Conservation (phyloP, 176 grass and related monocot genomes). For the Carex pumila region DNA sequence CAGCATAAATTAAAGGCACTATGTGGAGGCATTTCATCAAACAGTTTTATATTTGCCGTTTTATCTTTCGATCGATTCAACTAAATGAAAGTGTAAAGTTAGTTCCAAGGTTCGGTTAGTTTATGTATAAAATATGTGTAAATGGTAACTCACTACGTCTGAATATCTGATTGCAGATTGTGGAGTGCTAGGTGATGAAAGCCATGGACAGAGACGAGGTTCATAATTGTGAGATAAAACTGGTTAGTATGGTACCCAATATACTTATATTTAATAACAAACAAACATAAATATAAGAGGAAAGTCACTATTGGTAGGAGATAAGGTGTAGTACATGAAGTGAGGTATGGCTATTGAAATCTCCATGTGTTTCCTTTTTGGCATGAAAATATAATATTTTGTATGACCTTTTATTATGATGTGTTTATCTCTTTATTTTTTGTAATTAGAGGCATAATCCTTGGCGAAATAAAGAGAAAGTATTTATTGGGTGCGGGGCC, state of each 20-base stretch:
- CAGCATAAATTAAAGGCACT: not conserved
- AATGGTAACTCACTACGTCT: not conserved
- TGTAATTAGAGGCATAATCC: constrained; percentile 52
- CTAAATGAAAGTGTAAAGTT: not conserved
- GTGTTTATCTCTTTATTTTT: not conserved
- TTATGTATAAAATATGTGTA: not conserved
- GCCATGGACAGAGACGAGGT: constrained; percentile 32
- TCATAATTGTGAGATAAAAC: constrained; percentile 43
- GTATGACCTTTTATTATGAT: not conserved
- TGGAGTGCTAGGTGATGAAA: not conserved
- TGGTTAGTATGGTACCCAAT: constrained; percentile 33
- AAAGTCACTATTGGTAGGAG: not conserved
- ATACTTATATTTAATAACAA: not conserved
- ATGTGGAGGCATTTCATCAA: not conserved
- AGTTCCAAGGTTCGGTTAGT: not conserved
- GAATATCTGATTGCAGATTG: not conserved
- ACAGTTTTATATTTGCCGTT: not conserved
- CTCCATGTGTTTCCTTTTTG: not conserved
- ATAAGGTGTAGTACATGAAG: not conserved
- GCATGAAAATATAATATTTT: not conserved
- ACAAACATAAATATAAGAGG: not conserved
- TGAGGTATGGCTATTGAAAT: not conserved
- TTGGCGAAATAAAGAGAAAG: constrained; percentile 45
- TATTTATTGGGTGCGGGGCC: constrained; percentile 78
- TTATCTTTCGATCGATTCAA: not conserved